Evolutionary conservation across 2,329 filamentous ascomycete genomes (phyloP).

Genomic region (Scytalidium lignicola): DNA sequence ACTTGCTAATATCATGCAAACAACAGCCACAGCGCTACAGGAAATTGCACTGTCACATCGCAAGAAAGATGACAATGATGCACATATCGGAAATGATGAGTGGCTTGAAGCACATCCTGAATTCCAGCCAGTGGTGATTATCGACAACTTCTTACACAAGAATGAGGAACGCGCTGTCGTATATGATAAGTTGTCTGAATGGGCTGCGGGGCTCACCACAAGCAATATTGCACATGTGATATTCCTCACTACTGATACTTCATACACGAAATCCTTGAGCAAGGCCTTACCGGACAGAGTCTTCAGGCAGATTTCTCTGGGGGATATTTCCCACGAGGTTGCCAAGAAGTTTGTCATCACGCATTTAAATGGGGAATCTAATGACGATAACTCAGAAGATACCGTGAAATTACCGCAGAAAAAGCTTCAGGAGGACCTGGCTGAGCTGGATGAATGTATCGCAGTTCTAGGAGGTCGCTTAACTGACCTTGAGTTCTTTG

Average conservation of each 20-base stretch:
- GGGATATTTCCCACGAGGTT: constrained; percentile 79
- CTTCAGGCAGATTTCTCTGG: constrained; percentile 79
- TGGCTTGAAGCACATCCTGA: constrained; percentile 89
- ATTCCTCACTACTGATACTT: constrained; percentile 85
- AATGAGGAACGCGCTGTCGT: constrained; percentile 60
- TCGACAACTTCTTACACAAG: constrained; percentile 89
- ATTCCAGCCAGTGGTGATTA: constrained; percentile 72
- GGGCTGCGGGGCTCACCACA: constrained; percentile 80
- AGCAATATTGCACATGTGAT: constrained; percentile 90
- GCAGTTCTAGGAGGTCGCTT: constrained; percentile 79
- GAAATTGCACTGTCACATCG: constrained; percentile 67
- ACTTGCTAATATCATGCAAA: constrained; percentile 82
- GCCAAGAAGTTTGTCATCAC: constrained; percentile 88
- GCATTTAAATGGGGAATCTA: constrained; percentile 52
- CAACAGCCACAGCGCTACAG: constrained; percentile 73
- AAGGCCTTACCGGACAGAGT: constrained; percentile 87
- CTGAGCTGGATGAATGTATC: constrained; percentile 77
- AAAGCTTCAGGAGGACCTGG: constrained; percentile 43
- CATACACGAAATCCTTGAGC: constrained; percentile 80
- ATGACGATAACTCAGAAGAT: constrained; percentile 28
- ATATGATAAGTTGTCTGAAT: constrained; percentile 77
- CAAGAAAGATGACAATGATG: constrained; percentile 69
- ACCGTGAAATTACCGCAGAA: constrained; percentile 22
- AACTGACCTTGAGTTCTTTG: constrained; percentile 92
- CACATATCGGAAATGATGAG: constrained; percentile 70